Conservation (phyloP, 78 protist genomes). For the Guillardia theta region DNA sequence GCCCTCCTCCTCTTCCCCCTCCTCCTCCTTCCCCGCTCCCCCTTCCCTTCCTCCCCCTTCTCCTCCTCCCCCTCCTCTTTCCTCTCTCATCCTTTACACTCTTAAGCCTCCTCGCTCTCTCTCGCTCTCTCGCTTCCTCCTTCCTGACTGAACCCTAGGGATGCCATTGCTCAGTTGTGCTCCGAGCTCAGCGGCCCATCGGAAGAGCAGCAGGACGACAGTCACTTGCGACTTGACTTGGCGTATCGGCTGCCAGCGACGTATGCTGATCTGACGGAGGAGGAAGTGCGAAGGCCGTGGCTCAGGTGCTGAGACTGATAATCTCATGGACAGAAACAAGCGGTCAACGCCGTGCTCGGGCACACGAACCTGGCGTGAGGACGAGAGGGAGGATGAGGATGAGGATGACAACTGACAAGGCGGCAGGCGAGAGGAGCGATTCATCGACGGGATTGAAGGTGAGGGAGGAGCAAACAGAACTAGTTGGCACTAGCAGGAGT, state of each 20-base stretch:
- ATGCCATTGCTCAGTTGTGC: not conserved
- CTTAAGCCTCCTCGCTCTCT: not conserved
- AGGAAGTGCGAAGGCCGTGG: no score
- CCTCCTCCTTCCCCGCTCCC: not conserved
- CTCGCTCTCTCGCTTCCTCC: not conserved
- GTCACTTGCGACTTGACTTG: not conserved
- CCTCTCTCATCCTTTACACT: not conserved
- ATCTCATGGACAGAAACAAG: not conserved
- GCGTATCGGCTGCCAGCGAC: no score
- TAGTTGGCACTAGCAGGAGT: no score
- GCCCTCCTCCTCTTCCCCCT: not conserved
- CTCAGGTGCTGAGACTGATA: not conserved
- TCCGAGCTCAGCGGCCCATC: not conserved
- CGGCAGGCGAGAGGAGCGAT: no score
- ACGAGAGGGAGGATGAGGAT: no score
- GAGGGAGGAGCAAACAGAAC: no score
- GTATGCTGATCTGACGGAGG: no score
- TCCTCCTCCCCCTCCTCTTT: not conserved
- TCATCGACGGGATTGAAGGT: no score
- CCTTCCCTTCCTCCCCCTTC: not conserved
- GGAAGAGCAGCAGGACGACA: not conserved
- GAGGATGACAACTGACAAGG: no score
- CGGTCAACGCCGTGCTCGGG: no score
- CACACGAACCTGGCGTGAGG: no score
- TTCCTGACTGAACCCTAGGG: not conserved